Evolutionary conservation across 805 yeast species (phyloP).

Genomic region (Wickerhamomyces subpelliculosus): DNA sequence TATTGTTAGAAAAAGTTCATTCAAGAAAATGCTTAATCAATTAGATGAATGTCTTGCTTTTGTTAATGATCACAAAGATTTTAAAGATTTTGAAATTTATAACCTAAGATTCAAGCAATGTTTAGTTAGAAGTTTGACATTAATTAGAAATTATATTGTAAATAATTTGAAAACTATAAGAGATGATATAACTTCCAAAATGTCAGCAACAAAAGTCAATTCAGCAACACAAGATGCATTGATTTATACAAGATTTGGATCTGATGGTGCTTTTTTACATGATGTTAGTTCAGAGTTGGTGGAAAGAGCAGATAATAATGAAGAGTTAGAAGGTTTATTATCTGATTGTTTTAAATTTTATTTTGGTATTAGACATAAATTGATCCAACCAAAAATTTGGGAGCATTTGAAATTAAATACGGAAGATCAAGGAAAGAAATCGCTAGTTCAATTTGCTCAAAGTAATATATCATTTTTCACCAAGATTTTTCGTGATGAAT

Average conservation of each 20-base stretch:
- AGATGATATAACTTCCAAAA: slow-evolving; percentile 23
- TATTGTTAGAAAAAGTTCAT: slow-evolving; percentile 53
- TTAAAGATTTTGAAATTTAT: slow-evolving; percentile 65
- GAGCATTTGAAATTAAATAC: slow-evolving; percentile 26
- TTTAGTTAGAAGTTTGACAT: slow-evolving; percentile 69
- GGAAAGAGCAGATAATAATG: slow-evolving; percentile 29
- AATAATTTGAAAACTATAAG: slow-evolving; percentile 28
- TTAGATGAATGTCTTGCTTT: slow-evolving; percentile 66
- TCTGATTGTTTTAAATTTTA: slow-evolving; percentile 61
- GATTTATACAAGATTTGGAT: slow-evolving; percentile 56
- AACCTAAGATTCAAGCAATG: slow-evolving; percentile 74
- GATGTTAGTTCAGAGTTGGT: slow-evolving; percentile 30
- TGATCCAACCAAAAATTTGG: slow-evolving; percentile 38
- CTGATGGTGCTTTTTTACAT: slow-evolving; percentile 32
- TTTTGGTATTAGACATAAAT: slow-evolving; percentile 45
- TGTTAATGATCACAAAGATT: slow-evolving; percentile 45
- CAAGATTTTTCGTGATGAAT: slow-evolving; percentile 55
- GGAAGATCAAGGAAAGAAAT: slow-evolving; percentile 15
- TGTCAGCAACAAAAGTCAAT: slow-evolving; percentile 18
- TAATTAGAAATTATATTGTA: slow-evolving; percentile 61
- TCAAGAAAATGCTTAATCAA: slow-evolving; percentile 44
- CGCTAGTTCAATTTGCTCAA: slow-evolving; percentile 56
- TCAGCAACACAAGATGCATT: slow-evolving; percentile 53
- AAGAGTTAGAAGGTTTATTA: slow-evolving; percentile 59
- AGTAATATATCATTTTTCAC: slow-evolving; percentile 53